These are phyloP conservation scores for Scheffersomyces lignicola DNA, from an alignment of 1,139 yeast species.

Conservation along the genomic window DNA sequence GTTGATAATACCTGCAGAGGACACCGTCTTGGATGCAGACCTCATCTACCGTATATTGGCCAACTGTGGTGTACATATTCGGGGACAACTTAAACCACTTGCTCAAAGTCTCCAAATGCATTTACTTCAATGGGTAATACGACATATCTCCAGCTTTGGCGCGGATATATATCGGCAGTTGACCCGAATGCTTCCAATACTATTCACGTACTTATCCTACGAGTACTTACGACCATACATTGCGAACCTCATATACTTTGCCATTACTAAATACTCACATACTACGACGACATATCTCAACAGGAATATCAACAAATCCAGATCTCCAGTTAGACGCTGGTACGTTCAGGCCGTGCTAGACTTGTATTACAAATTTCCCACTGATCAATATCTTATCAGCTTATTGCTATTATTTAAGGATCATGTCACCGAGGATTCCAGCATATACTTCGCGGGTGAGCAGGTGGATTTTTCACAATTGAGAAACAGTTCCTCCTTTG, in stretches of 20 bases:
- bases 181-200: slow-evolving; percentile 23
- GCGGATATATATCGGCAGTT: slow-evolving; percentile 18
- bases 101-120: slow-evolving; percentile 22
- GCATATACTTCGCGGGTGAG: too few relatives aligned
- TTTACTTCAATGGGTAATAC: slow-evolving; percentile 33
- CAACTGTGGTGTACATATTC: slow-evolving; percentile 24
- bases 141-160: slow-evolving; percentile 26
- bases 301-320: slow-evolving; percentile 7
- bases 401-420: slow-evolving; percentile 24
- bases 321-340: slow-evolving; percentile 28
- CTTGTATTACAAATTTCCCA: slow-evolving; percentile 30
- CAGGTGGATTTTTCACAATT: too few relatives aligned
- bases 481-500: too few relatives aligned
- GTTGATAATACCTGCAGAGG: slow-evolving; percentile 9
- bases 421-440: too few relatives aligned
- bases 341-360: slow-evolving; percentile 33
- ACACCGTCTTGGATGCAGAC: slow-evolving; percentile 17
- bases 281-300: slow-evolving; percentile 13
- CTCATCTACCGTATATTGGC: slow-evolving; percentile 31
- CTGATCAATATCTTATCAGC: slow-evolving; percentile 29
- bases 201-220: slow-evolving; percentile 31
- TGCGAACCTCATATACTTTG: slow-evolving; percentile 29
- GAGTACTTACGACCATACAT: slow-evolving; percentile 35
- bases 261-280: slow-evolving; percentile 16
- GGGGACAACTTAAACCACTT: slow-evolving; percentile 24